A percentile compares a stretch with the other conserved stretches of the same genome.
Conservation (phyloP, 129 eudicot species). For the Dittrichia graveolens region DNA sequence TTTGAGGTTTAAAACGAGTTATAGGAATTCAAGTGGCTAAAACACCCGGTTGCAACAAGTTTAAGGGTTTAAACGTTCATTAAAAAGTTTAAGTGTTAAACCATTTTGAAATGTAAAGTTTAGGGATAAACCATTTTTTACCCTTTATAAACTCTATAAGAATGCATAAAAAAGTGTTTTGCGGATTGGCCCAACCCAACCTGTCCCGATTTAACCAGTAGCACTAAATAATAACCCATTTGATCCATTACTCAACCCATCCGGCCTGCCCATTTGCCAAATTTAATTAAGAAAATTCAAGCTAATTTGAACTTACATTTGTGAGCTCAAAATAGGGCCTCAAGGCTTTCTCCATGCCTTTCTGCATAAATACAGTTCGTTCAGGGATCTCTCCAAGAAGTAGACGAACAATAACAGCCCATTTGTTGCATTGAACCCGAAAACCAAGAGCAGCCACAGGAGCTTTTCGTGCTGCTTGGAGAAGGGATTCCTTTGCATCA, state of each 20-base stretch:
- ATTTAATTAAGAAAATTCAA: too few species aligned
- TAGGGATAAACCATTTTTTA: too few species aligned
- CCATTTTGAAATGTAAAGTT: too few species aligned
- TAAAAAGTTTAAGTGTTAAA: too few species aligned
- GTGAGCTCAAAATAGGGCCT: slow-evolving; percentile 98
- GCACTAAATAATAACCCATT: neutral
- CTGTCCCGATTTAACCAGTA: too few species aligned
- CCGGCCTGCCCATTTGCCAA: neutral
- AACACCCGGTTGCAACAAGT: too few species aligned
- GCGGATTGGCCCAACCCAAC: too few species aligned
- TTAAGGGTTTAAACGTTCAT: too few species aligned
- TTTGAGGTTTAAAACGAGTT: too few species aligned
- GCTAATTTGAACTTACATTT: slow-evolving; percentile 56
- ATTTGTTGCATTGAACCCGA: slow-evolving; percentile 90
- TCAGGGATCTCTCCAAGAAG: slow-evolving; percentile 96
- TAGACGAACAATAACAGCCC: slow-evolving; percentile 95
- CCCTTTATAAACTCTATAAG: too few species aligned
- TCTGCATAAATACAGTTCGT: slow-evolving; percentile 90
- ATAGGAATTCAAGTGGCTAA: too few species aligned
- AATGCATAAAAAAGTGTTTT: too few species aligned
- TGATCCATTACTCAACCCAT: neutral
- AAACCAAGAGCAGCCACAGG: slow-evolving; percentile 96
- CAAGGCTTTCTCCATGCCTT: slow-evolving; percentile 95
- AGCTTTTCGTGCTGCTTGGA: slow-evolving; percentile 98
- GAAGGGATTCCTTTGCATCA: slow-evolving; percentile 96